A percentile compares a stretch with the other conserved stretches of the same genome.
These are phyloP conservation scores for Fusarium torulosum DNA, from an alignment of 2,329 filamentous ascomycete species.

Conservation along the genomic window DNA sequence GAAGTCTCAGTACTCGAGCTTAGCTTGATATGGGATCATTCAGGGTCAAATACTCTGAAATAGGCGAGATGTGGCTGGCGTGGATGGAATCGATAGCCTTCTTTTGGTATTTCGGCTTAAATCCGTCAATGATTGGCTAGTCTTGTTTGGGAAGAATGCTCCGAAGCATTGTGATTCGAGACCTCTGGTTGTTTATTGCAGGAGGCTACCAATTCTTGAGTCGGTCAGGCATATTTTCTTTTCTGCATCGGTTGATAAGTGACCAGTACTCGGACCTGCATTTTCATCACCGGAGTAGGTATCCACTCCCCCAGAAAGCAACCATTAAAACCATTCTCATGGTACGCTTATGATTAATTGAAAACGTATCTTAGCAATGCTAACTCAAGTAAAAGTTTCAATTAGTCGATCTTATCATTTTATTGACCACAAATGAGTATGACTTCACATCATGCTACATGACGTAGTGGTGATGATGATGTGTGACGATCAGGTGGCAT, in stretches of 20 bases:
- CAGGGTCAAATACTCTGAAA: background rate
- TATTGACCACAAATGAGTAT: background rate
- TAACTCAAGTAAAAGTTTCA: background rate
- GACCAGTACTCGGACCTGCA: no score
- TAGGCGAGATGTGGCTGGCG: constrained; percentile 18
- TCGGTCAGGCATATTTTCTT: no score
- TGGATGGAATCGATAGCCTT: background rate
- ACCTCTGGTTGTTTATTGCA: no score
- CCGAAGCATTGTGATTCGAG: no score
- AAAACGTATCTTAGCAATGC: background rate
- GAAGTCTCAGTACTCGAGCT: background rate
- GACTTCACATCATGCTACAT: constrained; percentile 5
- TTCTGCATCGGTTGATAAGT: no score
- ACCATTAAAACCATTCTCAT: no score
- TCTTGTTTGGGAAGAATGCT: no score
- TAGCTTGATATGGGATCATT: background rate
- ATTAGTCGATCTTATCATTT: background rate
- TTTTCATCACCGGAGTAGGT: no score
- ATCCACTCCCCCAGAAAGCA: no score
- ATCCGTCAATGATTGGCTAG: no score
- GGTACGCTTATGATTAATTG: background rate
- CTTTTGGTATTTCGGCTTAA: no score
- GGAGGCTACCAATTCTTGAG: no score
- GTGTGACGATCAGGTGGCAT: background rate
- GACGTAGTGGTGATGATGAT: constrained; percentile 14